Percentiles rank a stretch among this genome's conserved stretches.
Conservation (phyloP, 345 rosid genomes). For the Eucalyptus erythrocorys region DNA sequence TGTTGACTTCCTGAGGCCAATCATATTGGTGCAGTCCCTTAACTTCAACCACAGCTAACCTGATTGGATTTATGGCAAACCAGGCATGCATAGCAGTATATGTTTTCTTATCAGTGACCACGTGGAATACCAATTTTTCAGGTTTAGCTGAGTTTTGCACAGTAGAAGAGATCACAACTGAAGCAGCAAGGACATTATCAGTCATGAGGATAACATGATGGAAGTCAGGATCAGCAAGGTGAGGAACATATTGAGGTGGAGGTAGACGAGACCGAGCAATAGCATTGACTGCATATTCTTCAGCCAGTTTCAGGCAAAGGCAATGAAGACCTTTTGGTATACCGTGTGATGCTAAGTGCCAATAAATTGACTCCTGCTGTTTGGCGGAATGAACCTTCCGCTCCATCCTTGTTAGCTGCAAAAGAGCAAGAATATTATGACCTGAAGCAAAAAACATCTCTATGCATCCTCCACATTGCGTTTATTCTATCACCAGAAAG, state of each 20-base stretch:
- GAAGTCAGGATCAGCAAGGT: conserved; percentile 55
- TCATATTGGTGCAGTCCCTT: conserved; percentile 92
- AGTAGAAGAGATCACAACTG: conserved; percentile 75
- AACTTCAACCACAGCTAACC: conserved; percentile 68
- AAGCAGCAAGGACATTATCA: conserved; percentile 86
- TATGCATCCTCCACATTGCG: neutral
- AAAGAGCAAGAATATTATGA: neutral
- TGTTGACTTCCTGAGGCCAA: conserved; percentile 71
- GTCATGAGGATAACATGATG: conserved; percentile 74
- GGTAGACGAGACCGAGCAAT: conserved; percentile 74
- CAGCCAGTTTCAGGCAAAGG: conserved; percentile 76
- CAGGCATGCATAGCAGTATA: conserved; percentile 91
- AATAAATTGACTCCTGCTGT: conserved; percentile 62
- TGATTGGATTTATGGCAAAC: conserved; percentile 71
- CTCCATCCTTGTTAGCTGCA: conserved; percentile 68
- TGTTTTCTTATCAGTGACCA: conserved; percentile 93
- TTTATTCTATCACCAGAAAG: neutral
- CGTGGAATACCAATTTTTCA: conserved; percentile 67
- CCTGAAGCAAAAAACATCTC: neutral
- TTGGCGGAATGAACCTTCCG: conserved; percentile 61
- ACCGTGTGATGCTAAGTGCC: conserved; percentile 92
- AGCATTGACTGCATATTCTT: conserved; percentile 81
- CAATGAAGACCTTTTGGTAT: conserved; percentile 80
- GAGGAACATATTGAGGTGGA: conserved; percentile 61
- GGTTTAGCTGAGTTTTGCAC: conserved; percentile 49